Percentiles rank a stretch among this genome's conserved stretches.
phyloP scores from a whole-genome alignment of 148 eudicot species.

The Amaranthus palmeri region DNA sequence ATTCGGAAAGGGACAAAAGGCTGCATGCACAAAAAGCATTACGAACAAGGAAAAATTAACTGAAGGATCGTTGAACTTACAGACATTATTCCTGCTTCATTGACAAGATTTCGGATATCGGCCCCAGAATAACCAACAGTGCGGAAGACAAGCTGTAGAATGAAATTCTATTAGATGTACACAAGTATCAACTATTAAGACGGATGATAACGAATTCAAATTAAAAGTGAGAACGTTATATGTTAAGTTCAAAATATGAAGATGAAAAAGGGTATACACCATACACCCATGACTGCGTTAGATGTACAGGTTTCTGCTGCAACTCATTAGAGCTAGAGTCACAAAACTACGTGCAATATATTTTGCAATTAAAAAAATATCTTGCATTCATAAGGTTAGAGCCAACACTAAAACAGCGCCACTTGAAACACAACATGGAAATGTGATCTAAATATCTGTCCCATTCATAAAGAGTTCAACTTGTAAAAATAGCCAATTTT shows the following conservation, averaged over 20 bases:
- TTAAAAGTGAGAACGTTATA: not conserved
- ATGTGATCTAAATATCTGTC: not conserved
- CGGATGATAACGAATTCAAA: not conserved
- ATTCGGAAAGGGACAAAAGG: not conserved
- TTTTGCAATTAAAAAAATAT: not conserved
- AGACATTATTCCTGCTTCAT: slow-evolving; percentile 93
- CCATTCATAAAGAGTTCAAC: not conserved
- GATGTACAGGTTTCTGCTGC: not conserved
- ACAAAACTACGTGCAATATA: not conserved
- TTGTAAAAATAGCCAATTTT: not conserved
- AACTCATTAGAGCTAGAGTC: not conserved
- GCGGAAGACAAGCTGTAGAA: slow-evolving; percentile 81
- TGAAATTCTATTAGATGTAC: slow-evolving; percentile 7
- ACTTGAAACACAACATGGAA: not conserved
- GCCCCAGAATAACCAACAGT: slow-evolving; percentile 97
- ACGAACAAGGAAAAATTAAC: slow-evolving; percentile 7
- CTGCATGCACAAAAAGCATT: not conserved
- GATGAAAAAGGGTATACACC: not conserved
- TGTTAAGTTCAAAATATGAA: not conserved
- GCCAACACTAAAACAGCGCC: not conserved
- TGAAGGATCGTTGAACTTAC: slow-evolving; percentile 48
- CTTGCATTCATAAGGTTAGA: not conserved
- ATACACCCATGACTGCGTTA: not conserved
- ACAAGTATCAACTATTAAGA: not conserved
- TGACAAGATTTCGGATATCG: slow-evolving; percentile 88